Evolutionary conservation across 139 green algal genomes (phyloP).

Genomic region (Mesostigma viride): DNA sequence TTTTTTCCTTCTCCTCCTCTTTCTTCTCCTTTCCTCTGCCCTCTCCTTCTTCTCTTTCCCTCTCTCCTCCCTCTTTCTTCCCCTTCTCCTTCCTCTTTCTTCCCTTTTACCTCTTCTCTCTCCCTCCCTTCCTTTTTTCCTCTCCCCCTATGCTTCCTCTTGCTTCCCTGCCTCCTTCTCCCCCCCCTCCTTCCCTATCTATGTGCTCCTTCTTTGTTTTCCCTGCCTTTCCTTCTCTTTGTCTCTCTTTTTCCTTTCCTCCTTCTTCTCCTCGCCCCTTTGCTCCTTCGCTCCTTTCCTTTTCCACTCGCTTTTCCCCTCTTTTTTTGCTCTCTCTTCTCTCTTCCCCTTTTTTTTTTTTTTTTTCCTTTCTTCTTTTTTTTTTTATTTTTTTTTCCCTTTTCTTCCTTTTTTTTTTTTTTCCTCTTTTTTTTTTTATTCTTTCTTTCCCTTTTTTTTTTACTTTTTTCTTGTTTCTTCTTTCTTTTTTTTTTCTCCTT

Average conservation of each 20-base stretch:
- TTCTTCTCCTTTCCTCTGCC: no score
- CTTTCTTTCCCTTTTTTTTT: no score
- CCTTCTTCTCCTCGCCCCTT: not conserved
- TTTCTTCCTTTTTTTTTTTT: conserved; percentile 6
- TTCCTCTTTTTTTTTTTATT: no score
- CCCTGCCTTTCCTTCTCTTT: conserved; percentile 3
- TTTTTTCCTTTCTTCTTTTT: conserved; percentile 4
- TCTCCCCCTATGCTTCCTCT: no score
- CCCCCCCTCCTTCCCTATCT: not conserved
- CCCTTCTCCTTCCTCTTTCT: no score
- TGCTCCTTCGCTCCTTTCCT: not conserved
- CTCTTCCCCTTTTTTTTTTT: conserved; percentile 11
- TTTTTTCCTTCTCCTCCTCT: no score
- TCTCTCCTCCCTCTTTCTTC: no score
- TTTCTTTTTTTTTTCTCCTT: no score
- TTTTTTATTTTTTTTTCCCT: conserved; percentile 3
- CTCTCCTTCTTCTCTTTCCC: no score
- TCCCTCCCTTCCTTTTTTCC: no score
- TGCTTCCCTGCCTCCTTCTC: not conserved
- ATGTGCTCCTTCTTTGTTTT: conserved; percentile 4
- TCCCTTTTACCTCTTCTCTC: no score
- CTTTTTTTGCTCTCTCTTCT: not conserved
- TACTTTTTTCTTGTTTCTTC: no score
- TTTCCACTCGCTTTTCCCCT: conserved; percentile 14
- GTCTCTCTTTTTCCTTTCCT: conserved; percentile 10